phyloP scores from a whole-genome alignment of 306 rosid species.

The Trifolium pratense region DNA sequence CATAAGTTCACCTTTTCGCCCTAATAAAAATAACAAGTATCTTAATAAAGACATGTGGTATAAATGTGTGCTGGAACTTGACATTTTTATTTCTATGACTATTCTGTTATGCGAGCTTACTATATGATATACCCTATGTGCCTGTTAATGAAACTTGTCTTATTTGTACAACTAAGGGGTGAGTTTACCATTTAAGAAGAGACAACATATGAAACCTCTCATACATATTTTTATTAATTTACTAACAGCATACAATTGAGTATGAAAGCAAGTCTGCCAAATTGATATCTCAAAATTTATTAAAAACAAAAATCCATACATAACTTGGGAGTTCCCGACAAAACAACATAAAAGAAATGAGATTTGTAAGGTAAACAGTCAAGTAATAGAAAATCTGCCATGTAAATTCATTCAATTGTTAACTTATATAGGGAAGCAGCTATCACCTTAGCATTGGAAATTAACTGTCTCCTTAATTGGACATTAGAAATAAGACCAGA shows the following conservation, averaged over 20 bases:
- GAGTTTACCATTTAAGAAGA: neutral
- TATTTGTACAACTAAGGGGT: neutral
- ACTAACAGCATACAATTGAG: neutral
- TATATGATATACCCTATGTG: neutral
- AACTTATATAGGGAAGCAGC: slow-evolving; percentile 16
- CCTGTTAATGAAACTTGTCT: slow-evolving; percentile 11
- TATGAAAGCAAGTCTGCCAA: neutral
- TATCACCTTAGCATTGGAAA: slow-evolving; percentile 75
- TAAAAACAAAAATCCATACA: neutral
- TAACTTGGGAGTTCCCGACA: neutral
- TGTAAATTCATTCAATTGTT: neutral
- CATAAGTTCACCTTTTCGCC: neutral
- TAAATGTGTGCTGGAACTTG: neutral
- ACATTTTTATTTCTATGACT: slow-evolving; percentile 1
- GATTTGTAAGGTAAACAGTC: slow-evolving; percentile 13
- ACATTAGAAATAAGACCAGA: slow-evolving; percentile 56
- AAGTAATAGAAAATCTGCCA: neutral
- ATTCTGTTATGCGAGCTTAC: slow-evolving; percentile 1
- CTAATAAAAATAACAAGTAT: no score
- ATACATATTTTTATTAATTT: neutral
- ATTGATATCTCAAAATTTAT: neutral
- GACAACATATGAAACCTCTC: neutral
- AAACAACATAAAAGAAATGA: neutral
- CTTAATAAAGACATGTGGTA: neutral
- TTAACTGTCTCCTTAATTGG: slow-evolving; percentile 69